A percentile compares a stretch with the other conserved stretches of the same genome.
Conservation (phyloP, 2,329 filamentous ascomycete species). For the Cercospora sp. region DNA sequence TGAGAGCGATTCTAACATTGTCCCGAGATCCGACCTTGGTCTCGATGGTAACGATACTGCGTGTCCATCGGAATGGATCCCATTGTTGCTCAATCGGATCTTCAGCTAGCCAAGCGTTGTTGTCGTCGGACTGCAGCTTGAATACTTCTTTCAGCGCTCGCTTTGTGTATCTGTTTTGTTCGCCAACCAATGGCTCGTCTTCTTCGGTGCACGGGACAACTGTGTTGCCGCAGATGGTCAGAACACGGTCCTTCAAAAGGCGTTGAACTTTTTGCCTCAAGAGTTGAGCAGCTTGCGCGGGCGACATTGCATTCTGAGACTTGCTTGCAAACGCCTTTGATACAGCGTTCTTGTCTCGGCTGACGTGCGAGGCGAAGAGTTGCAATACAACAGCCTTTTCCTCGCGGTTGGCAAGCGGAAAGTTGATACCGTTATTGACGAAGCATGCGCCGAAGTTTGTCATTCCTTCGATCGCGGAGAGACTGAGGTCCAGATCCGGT, state of each 20-base stretch:
- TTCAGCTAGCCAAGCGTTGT: not conserved
- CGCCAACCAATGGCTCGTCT: not conserved
- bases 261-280: not conserved
- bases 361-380: not conserved
- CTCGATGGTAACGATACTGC: not conserved
- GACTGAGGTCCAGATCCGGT: not conserved
- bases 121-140: not conserved
- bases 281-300: not conserved
- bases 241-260: not conserved
- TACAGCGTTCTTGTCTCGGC: not conserved
- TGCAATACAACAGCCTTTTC: not conserved
- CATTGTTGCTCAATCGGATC: not conserved
- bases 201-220: not conserved
- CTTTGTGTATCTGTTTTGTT: not conserved
- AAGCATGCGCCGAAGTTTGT: not conserved
- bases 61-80: not conserved
- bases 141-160: not conserved
- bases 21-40: not conserved
- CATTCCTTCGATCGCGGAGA: not conserved
- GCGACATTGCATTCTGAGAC: not conserved
- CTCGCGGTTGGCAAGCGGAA: not conserved
- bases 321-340: not conserved
- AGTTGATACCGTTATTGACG: not conserved
- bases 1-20: not conserved
- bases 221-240: not conserved